Evolutionary conservation across 805 yeast species (phyloP).

Genomic region (Cyberlindnera bimundalis): DNA sequence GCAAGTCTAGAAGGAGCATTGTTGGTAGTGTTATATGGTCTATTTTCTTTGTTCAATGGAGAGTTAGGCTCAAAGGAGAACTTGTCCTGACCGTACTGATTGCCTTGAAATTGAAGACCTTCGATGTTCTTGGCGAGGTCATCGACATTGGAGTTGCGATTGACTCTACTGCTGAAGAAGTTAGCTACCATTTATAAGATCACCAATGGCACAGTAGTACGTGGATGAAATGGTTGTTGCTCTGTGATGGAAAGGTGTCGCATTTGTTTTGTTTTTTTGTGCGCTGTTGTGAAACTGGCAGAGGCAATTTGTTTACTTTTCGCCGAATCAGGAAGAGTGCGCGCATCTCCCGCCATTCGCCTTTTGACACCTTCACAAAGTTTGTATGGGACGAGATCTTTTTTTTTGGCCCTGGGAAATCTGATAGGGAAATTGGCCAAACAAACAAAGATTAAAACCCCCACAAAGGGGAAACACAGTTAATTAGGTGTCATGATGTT

Average conservation of each 20-base stretch:
- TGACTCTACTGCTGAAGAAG: conserved; percentile 24
- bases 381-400: background rate
- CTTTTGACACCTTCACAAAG: conserved; percentile 1
- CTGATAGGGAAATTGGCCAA: too few species aligned
- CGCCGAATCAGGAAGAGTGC: conserved; percentile 18
- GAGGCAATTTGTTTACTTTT: conserved; percentile 23
- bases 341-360: background rate
- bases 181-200: conserved; percentile 31
- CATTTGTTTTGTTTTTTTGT: too few species aligned
- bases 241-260: too few species aligned
- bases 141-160: conserved; percentile 22
- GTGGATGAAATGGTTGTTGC: too few species aligned
- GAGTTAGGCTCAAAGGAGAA: conserved; percentile 35
- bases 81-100: conserved; percentile 21
- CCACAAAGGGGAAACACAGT: too few species aligned
- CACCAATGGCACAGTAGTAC: too few species aligned
- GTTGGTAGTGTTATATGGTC: conserved; percentile 28
- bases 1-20: conserved; percentile 28
- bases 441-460: too few species aligned
- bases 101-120: conserved; percentile 24
- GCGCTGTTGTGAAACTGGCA: too few species aligned
- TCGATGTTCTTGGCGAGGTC: conserved; percentile 28
- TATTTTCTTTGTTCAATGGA: conserved; percentile 39
- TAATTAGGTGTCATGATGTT: too few species aligned
- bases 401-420: too few species aligned